These are phyloP conservation scores for Smallanthus sonchifolius DNA, from an alignment of 129 eudicot genomes.

Conservation along the genomic window DNA sequence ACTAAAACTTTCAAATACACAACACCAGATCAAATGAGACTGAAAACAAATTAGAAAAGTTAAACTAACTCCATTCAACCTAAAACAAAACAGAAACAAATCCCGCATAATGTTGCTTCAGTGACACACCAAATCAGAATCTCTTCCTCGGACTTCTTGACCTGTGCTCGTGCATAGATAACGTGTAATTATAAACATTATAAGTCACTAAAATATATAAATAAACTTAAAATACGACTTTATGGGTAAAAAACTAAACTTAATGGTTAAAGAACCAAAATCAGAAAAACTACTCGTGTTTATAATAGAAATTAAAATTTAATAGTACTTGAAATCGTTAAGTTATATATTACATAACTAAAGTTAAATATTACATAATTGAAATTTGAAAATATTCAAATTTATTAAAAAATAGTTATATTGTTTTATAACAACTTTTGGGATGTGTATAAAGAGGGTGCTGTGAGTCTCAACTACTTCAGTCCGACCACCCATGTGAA, in stretches of 20 bases:
- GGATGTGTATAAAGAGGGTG: too few species aligned
- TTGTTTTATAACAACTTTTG: too few species aligned
- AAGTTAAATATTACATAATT: too few species aligned
- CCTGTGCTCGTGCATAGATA: slow-evolving; percentile 37
- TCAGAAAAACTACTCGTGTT: not conserved
- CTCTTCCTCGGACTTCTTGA: slow-evolving; percentile 60
- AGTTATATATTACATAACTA: too few species aligned
- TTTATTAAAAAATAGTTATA: too few species aligned
- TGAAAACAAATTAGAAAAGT: slow-evolving; percentile 4
- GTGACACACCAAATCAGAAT: slow-evolving; percentile 19
- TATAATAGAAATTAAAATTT: too few species aligned
- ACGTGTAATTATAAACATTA: not conserved
- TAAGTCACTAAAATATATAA: not conserved
- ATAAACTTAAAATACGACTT: not conserved
- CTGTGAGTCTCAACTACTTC: too few species aligned
- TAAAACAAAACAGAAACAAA: slow-evolving; percentile 14
- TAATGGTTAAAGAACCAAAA: not conserved
- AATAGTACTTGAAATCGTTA: too few species aligned
- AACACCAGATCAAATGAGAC: slow-evolving; percentile 5
- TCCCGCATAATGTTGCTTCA: slow-evolving; percentile 14
- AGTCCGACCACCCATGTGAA: too few species aligned
- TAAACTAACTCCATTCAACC: slow-evolving; percentile 25
- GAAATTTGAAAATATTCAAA: too few species aligned
- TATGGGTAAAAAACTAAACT: not conserved
- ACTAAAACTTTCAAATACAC: not conserved